Evolutionary conservation across 2,329 filamentous ascomycete species (phyloP).

Genomic region (Neophaeococcomyces aloes): DNA sequence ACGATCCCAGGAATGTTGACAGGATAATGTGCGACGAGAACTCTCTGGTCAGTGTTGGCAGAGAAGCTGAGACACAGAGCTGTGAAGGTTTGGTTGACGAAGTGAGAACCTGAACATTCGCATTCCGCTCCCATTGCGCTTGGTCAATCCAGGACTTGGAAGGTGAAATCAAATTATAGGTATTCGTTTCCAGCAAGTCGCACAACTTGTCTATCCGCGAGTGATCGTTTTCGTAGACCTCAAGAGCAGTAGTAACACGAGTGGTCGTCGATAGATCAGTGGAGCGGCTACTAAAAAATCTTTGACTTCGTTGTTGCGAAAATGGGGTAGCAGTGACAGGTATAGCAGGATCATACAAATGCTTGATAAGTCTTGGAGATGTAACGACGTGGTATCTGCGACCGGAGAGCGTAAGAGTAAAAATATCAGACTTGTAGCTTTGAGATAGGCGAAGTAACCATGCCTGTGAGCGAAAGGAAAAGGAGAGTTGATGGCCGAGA

Average conservation of each 20-base stretch:
- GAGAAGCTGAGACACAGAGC: conserved; percentile 28
- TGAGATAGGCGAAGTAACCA: conserved; percentile 8
- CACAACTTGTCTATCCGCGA: not conserved
- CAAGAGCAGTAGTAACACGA: not conserved
- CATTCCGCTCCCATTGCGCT: conserved; percentile 50
- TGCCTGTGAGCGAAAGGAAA: conserved; percentile 24
- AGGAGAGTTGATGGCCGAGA: conserved; percentile 43
- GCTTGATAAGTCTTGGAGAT: not conserved
- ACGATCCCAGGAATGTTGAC: conserved; percentile 43
- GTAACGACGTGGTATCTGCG: not conserved
- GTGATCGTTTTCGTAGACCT: not conserved
- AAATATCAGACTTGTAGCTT: conserved; percentile 15
- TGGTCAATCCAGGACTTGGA: conserved; percentile 51
- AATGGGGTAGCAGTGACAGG: not conserved
- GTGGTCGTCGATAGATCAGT: not conserved
- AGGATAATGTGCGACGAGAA: conserved; percentile 43
- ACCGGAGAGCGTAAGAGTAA: conserved; percentile 12
- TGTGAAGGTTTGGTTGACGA: conserved; percentile 8
- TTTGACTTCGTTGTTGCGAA: not conserved
- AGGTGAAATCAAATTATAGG: conserved; percentile 49
- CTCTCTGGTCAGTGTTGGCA: conserved; percentile 45
- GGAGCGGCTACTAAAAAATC: conserved; percentile 1
- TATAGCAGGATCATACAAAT: not conserved
- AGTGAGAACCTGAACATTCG: conserved; percentile 34
- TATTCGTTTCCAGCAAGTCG: conserved; percentile 26